Percentiles rank a stretch among this genome's conserved stretches.
Evolutionary conservation across 1,284 basidiomycete species (phyloP).

Genomic region (Cryptococcus sp.): DNA sequence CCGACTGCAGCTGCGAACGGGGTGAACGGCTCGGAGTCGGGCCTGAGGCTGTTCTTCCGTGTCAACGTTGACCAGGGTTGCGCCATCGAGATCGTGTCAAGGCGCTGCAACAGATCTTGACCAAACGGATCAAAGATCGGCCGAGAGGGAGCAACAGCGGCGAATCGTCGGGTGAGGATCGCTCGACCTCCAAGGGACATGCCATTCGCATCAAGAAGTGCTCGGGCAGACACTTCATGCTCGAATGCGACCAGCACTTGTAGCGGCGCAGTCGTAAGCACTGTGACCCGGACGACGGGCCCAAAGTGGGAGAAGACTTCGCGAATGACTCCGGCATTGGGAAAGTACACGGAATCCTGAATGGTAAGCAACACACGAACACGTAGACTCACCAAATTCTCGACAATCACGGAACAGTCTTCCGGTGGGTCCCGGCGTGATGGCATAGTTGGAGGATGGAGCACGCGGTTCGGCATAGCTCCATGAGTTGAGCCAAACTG

Average conservation of each 20-base stretch:
- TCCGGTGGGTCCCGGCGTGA: slow-evolving; percentile 22
- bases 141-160: not conserved
- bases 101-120: slow-evolving; percentile 1
- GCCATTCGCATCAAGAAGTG: slow-evolving; percentile 36
- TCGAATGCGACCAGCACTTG: slow-evolving; percentile 44
- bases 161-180: slow-evolving; percentile 21
- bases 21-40: slow-evolving; percentile 29
- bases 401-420: slow-evolving; percentile 39
- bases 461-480: slow-evolving; percentile 44
- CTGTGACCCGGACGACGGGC: slow-evolving; percentile 31
- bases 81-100: slow-evolving; percentile 1
- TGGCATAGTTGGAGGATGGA: slow-evolving; percentile 41
- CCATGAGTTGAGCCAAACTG: slow-evolving; percentile 25
- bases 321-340: slow-evolving; percentile 30
- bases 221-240: slow-evolving; percentile 30
- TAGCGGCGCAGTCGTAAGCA: slow-evolving; percentile 25
- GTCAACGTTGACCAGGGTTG: not conserved
- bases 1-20: slow-evolving; percentile 13
- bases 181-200: slow-evolving; percentile 33
- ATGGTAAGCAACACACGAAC: slow-evolving; percentile 10
- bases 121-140: slow-evolving; percentile 23
- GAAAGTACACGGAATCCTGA: slow-evolving; percentile 41
- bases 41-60: slow-evolving; percentile 18
- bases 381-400: slow-evolving; percentile 40
- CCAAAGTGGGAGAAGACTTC: slow-evolving; percentile 44